A percentile compares a stretch with the other conserved stretches of the same genome.
phyloP scores from a whole-genome alignment of 2,329 filamentous ascomycete species.

The Microsporum ferrugineum region DNA sequence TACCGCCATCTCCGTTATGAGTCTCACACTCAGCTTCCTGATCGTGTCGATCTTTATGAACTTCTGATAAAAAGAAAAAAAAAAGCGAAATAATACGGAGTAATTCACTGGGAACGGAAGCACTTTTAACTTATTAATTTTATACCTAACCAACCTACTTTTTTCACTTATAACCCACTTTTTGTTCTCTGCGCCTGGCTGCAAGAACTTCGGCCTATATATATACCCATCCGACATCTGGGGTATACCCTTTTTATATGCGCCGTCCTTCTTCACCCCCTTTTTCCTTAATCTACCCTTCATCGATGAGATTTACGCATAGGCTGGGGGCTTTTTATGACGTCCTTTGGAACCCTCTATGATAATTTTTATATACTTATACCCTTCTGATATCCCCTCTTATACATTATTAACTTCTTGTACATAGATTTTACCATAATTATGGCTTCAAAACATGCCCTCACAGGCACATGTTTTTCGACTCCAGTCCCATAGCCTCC shows the following conservation, averaged over 20 bases:
- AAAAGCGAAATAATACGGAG: not conserved
- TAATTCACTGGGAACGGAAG: not conserved
- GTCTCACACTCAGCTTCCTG: conserved; percentile 15
- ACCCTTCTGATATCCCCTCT: conserved; percentile 4
- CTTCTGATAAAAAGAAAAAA: conserved; percentile 8
- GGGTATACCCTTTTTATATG: not conserved
- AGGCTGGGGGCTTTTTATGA: not conserved
- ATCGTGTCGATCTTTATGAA: conserved; percentile 12
- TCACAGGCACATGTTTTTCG: not conserved
- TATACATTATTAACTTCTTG: not conserved
- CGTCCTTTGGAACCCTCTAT: not conserved
- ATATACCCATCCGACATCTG: not conserved
- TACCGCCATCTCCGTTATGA: conserved; percentile 14
- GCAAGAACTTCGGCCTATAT: not conserved
- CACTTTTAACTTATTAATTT: not conserved
- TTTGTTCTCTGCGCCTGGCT: not conserved
- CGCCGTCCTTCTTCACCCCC: not conserved
- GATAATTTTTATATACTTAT: conserved; percentile 2
- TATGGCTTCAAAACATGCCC: not conserved
- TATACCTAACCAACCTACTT: not conserved
- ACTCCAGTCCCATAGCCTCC: not conserved
- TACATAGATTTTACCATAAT: not conserved
- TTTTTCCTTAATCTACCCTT: not conserved
- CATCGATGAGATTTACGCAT: conserved; percentile 3
- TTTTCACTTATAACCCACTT: not conserved